Evolutionary conservation across 805 yeast species (phyloP).

Genomic region (Vanderwaltozyma polyspora): DNA sequence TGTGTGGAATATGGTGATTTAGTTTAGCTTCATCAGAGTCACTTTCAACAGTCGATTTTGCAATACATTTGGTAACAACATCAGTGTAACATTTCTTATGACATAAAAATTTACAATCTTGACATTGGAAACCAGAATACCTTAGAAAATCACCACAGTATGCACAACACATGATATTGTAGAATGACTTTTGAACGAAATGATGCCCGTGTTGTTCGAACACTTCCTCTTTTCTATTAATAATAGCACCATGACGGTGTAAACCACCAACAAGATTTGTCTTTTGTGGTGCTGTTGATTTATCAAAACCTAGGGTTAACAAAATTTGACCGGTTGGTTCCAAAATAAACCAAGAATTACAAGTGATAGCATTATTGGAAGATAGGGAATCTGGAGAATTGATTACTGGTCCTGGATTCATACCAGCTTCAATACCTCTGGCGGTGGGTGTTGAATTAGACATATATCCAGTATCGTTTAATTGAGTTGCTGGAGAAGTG

Average conservation of each 20-base stretch:
- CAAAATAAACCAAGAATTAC: constrained; percentile 73
- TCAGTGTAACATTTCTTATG: constrained; percentile 73
- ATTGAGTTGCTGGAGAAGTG: neutral
- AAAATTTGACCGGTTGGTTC: constrained; percentile 92
- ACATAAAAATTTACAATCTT: constrained; percentile 70
- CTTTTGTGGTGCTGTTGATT: constrained; percentile 41
- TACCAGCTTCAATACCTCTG: neutral
- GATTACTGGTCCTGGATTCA: no score
- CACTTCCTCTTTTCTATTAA: constrained; percentile 79
- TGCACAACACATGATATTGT: constrained; percentile 95
- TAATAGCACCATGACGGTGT: constrained; percentile 96
- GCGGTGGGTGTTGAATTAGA: neutral
- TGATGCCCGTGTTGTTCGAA: constrained; percentile 96
- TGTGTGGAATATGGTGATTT: constrained; percentile 94
- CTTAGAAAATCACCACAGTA: constrained; percentile 91
- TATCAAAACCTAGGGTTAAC: constrained; percentile 67
- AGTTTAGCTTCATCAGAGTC: constrained; percentile 69
- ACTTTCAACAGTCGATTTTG: constrained; percentile 57
- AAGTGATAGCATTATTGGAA: constrained; percentile 1
- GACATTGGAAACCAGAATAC: constrained; percentile 78
- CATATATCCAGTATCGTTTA: neutral
- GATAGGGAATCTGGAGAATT: neutral
- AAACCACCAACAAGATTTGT: constrained; percentile 45
- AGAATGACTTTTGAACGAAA: constrained; percentile 89
- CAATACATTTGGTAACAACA: constrained; percentile 75